These are phyloP conservation scores for Citrus trifoliata DNA, from an alignment of 345 rosid species.

Conservation along the genomic window DNA sequence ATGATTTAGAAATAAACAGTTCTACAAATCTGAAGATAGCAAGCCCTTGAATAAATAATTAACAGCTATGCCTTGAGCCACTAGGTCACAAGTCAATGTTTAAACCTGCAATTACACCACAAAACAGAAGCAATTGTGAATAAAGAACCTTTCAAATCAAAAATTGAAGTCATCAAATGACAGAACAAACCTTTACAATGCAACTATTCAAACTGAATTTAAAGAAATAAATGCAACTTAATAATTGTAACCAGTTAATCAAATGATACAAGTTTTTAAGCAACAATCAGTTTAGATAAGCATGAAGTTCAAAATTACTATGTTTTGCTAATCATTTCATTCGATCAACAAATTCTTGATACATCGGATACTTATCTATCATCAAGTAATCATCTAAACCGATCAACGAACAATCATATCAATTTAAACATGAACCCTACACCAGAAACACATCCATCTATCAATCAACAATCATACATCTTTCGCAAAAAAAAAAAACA, in stretches of 20 bases:
- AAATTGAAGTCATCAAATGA: not conserved
- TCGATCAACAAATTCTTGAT: not conserved
- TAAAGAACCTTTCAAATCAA: not conserved
- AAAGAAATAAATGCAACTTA: not conserved
- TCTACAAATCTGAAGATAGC: conserved; percentile 23
- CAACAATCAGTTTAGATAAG: not conserved
- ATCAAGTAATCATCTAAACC: not conserved
- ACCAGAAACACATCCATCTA: not conserved
- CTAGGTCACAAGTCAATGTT: conserved; percentile 18
- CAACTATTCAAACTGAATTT: not conserved
- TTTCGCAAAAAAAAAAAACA: not conserved
- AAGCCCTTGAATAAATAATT: conserved; percentile 30
- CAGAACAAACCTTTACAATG: not conserved
- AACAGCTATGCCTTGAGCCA: conserved; percentile 27
- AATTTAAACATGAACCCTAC: not conserved
- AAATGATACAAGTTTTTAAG: not conserved
- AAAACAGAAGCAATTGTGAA: conserved; percentile 21
- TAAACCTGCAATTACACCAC: conserved; percentile 50
- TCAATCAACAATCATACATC: not conserved
- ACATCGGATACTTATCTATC: not conserved
- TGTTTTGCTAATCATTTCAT: not conserved
- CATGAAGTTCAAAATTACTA: not conserved
- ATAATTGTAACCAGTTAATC: not conserved
- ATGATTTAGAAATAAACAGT: conserved; percentile 23
- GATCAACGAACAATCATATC: not conserved